These are phyloP conservation scores for Phaeosphaeria sp. DNA, from an alignment of 2,329 filamentous ascomycete genomes.

Conservation along the genomic window DNA sequence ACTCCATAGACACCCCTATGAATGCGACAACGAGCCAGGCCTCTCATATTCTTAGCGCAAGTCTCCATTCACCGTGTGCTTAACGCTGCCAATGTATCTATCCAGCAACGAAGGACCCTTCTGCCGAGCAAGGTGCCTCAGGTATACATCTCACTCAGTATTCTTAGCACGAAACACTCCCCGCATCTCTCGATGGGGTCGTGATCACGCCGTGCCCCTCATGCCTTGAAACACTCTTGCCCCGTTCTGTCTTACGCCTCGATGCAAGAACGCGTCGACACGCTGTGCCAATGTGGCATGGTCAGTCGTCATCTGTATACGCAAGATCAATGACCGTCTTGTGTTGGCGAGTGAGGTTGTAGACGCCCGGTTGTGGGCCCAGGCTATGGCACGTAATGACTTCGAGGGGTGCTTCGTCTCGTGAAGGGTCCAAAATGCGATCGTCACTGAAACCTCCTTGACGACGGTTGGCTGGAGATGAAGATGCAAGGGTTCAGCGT, in stretches of 20 bases:
- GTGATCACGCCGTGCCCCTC: not conserved
- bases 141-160: constrained; percentile 13
- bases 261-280: constrained; percentile 11
- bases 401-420: not conserved
- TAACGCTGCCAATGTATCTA: not conserved
- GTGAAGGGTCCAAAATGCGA: not conserved
- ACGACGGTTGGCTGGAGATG: not conserved
- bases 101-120: not conserved
- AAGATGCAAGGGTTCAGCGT: not conserved
- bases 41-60: not conserved
- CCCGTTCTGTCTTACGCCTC: not conserved
- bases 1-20: not conserved
- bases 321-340: not conserved
- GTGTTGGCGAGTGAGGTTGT: not conserved
- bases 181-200: not conserved
- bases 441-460: not conserved
- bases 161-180: constrained; percentile 16
- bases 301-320: not conserved
- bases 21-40: not conserved
- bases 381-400: not conserved
- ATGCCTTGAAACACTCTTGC: not conserved
- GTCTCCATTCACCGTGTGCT: not conserved
- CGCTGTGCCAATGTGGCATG: not conserved
- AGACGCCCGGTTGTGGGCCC: not conserved
- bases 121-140: constrained; percentile 3